Evolutionary conservation across 345 rosid species (phyloP), one percentile per base, ranked within the genome.

Genomic region (Melaleuca quinquenervia): DNA sequence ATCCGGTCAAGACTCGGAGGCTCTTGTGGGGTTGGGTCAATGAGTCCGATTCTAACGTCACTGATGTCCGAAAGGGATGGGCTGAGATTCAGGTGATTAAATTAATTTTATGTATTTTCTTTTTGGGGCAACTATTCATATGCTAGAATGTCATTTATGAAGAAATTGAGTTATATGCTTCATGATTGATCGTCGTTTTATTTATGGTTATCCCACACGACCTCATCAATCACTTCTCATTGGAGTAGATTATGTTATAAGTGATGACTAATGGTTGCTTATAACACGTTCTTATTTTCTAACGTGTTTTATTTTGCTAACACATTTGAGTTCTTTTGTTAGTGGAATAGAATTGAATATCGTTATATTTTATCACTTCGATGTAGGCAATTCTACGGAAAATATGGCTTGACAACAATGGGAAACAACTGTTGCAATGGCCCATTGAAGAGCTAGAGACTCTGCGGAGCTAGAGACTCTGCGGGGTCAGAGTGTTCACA

Each of bases 1-100:
- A 94, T 64, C 84, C 89, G 12, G 86, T 50, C 21, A 94, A 89
- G 87, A 87, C 91, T 5, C 83, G 96, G 82, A 90, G 99, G 87
- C 53, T 95, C 32, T 82, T 95, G 18, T 96, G 96, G 95, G 98
- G 96, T 86, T 95, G 98, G 99, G 92, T 92, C 27, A 96, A 97
- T 84, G 98, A 96, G 82, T 95, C 98, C 0, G 97, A 96, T 83
- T 13, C 92, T 2, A n/a, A n/a, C n/a, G 29, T 10, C 18, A 5
- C 90, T 75, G 94, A 95, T 52, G 85, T 80, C 2, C 3, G 18
- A 0, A 97, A 97, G 86, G 97, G 97, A 5, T 95, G 99, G 99
- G 94, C 98, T 4, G 97, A 98, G 85, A 82, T 96, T 86, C 98
- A 95, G 96, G 98, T 95, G 84, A 50, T 32, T 2, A 3, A 70